Base-by-base conservation (phyloP, 345 rosid species). In the Erucastrum elatum region DNA sequence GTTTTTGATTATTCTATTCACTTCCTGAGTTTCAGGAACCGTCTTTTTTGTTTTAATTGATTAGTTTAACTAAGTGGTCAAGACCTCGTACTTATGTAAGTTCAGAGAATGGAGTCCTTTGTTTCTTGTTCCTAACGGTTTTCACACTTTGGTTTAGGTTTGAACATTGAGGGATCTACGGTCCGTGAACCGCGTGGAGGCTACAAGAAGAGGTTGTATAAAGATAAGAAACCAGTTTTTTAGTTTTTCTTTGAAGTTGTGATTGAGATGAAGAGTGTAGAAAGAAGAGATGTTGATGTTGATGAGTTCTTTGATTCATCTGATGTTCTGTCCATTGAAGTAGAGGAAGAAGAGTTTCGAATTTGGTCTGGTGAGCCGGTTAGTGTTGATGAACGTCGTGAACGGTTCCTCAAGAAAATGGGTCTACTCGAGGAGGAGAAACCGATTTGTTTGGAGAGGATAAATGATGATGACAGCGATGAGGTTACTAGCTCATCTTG, bases 311-410 rank as follows among this genome's bases (percentile, higher is more conserved):
- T 85, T 29, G 97, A 94, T 80, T 86, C 89, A 30, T 64, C 59
- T 13, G 97, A 90, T 80, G 75, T 75, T 79, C 82, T 88, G 70
- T 84, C 82, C 16, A 3, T 33, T 30, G 82, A 83, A n/a, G 68
- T 76, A 73, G 84, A 30, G 53, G 70, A 81, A 27, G 83, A 51
- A 64, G 86, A 65, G 58, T 56, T 77, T 71, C 84, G 76, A 66
- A 73, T 90, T 80, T 92, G 97, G 98, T 74, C 86, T 65, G 69
- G 70, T 63, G 89, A 84, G 80, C 95, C 87, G 11, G 75, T 30
- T 59, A 88, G 97, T 84, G 97, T 92, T 9, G 74, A 84, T 81
- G 89, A 88, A 63, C 87, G 98, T 62, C 88, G 97, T 1, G 55
- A 72, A 66, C 71, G 10, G 41, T 94, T 94, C 75, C 71, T 90